These are phyloP conservation scores for Amphibolis antarctica DNA, from an alignment of 106 monocot genomes.

Conservation along the genomic window DNA sequence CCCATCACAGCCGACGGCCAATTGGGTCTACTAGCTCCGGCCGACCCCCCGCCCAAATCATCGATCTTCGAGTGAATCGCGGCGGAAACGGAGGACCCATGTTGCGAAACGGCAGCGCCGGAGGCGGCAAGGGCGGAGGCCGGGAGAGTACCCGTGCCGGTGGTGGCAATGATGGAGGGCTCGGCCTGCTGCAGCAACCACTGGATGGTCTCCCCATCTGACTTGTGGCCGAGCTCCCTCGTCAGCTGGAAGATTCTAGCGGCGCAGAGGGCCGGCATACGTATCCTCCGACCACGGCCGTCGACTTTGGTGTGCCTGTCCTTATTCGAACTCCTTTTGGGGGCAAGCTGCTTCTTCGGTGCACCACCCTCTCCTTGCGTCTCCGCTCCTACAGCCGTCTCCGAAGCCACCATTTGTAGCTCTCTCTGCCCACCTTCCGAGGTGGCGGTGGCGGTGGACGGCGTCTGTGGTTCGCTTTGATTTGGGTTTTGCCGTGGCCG, in stretches of 20 bases:
- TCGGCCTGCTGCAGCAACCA: conserved; percentile 71
- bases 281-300: conserved; percentile 47
- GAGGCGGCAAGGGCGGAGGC: conserved; percentile 34
- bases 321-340: conserved; percentile 57
- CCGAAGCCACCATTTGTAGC: not conserved
- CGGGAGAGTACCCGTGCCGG: conserved; percentile 62
- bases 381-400: not conserved
- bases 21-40: conserved; percentile 3
- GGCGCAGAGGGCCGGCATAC: conserved; percentile 70
- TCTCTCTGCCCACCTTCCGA: not conserved
- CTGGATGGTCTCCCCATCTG: conserved; percentile 63
- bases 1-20: conserved; percentile 6
- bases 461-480: conserved; percentile 1
- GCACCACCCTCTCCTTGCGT: not conserved
- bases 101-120: conserved; percentile 8
- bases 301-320: conserved; percentile 70
- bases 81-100: conserved; percentile 6
- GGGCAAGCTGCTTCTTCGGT: conserved; percentile 27
- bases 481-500: not conserved
- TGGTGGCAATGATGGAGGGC: conserved; percentile 60
- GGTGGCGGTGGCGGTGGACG: not conserved
- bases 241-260: conserved; percentile 72
- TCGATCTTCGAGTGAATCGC: conserved; percentile 14
- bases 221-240: too few relatives aligned
- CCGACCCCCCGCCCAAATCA: conserved; percentile 1